Evolutionary conservation across 345 rosid genomes (phyloP).

Genomic region (Melaleuca alternifolia): DNA sequence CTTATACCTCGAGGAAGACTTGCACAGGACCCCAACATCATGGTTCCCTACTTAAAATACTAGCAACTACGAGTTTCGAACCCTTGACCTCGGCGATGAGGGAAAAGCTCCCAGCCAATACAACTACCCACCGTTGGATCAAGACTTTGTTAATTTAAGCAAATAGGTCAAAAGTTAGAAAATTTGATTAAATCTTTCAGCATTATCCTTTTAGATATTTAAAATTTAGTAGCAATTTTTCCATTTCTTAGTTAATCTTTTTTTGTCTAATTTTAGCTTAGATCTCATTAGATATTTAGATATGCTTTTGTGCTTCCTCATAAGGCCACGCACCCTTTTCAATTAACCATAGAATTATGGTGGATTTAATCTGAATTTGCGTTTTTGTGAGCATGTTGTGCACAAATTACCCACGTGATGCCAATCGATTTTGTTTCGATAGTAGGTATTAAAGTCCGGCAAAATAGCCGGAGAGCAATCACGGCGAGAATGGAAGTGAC

Average conservation of each 20-base stretch:
- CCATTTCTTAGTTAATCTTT: background rate
- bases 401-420: background rate
- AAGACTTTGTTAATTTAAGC: background rate
- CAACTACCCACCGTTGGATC: too few species aligned
- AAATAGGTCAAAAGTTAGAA: background rate
- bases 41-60: too few species aligned
- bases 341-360: background rate
- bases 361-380: background rate
- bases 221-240: background rate
- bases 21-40: too few species aligned
- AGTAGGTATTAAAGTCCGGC: accelerated
- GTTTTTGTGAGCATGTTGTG: background rate
- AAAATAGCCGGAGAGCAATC: background rate
- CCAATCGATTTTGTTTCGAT: background rate
- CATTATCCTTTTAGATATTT: background rate
- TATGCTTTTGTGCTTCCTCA: background rate
- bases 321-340: background rate
- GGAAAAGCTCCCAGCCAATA: too few species aligned
- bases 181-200: background rate
- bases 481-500: accelerated
- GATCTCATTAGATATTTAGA: background rate
- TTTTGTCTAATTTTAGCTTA: background rate
- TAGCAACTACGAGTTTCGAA: too few species aligned
- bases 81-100: too few species aligned
- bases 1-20: too few species aligned